Base-by-base conservation (phyloP, 805 yeast species). In the Maudiozyma pseudohumilis region DNA sequence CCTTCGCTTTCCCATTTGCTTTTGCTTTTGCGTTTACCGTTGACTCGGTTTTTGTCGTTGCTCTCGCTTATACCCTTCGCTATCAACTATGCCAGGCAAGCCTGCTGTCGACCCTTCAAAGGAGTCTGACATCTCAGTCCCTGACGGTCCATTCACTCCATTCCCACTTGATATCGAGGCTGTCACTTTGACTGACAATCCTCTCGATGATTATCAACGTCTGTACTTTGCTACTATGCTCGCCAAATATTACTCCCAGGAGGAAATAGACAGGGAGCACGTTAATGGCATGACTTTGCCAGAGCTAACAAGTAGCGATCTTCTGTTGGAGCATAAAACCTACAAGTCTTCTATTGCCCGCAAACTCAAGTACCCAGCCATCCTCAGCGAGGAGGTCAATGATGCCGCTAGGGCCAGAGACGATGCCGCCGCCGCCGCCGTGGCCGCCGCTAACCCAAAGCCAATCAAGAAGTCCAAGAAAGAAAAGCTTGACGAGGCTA, bases 131-230 rank as follows among this genome's bases (percentile, higher is more conserved):
- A n/a, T n/a, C n/a, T n/a, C n/a, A n/a, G n/a, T n/a, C n/a, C n/a
- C n/a, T n/a, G n/a, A n/a, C n/a, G n/a, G n/a, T n/a, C 47, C 38
- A 12, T 65, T 61, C 41, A 72, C 69, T 19, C 63, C 58, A 13
- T 42, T 50, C 35, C 56, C 43, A n/a, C n/a, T 55, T 16, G 50
- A 49, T 31, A 29, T 40, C 6, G 24, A 37, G 13, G 34, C 34
- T 6, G 42, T 57, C 12, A 39, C 29, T 16, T 40, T 57, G 5
- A 35, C 52, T 4, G 41, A 38, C 5, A 46, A 45, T 22, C 58
- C 61, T 5, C 23, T 52, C 28, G 63, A 58, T 37, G 61, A 58
- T 32, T 58, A 55, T 37, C 63, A 58, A 41, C 40, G 63, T 34
- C 35, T 55, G 10, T 53, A 43, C 38, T 52, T 57, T 37, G 43